These are phyloP conservation scores for Backusella morwellensis DNA, from an alignment of 192 early-diverging fungal species.

Conservation along the genomic window DNA sequence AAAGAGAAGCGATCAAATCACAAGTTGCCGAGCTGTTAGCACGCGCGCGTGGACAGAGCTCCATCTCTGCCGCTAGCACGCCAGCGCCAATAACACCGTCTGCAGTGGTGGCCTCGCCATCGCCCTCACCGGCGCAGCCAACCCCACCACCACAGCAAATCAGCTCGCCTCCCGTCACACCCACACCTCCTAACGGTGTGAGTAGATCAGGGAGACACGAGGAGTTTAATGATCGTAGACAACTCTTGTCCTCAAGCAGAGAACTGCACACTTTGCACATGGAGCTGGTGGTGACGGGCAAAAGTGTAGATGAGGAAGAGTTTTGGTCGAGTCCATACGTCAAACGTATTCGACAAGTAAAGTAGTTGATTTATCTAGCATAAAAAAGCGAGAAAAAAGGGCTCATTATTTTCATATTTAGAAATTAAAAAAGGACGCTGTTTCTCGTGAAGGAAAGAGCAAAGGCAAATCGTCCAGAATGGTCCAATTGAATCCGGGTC, in stretches of 20 bases:
- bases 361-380: background rate
- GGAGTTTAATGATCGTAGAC: slow-evolving; percentile 57
- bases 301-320: slow-evolving; percentile 84
- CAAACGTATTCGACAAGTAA: slow-evolving; percentile 33
- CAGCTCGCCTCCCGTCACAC: background rate
- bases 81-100: slow-evolving; percentile 11
- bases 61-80: slow-evolving; percentile 5
- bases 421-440: slow-evolving; percentile 67
- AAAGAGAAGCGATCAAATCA: slow-evolving; percentile 34
- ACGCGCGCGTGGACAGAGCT: slow-evolving; percentile 10
- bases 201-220: slow-evolving; percentile 36
- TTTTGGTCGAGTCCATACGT: slow-evolving; percentile 89
- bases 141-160: background rate
- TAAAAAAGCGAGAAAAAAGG: background rate
- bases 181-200: background rate
- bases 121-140: slow-evolving; percentile 9
- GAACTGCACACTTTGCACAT: slow-evolving; percentile 71
- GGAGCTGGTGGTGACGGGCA: slow-evolving; percentile 68
- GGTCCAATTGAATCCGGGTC: slow-evolving; percentile 62
- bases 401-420: background rate
- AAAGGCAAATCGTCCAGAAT: slow-evolving; percentile 78
- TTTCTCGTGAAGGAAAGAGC: slow-evolving; percentile 66
- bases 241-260: slow-evolving; percentile 63
- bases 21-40: slow-evolving; percentile 29
- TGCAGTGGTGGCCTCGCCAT: background rate